Evolutionary conservation across 192 early-diverging fungal species (phyloP).

Genomic region (Podila minutissima): DNA sequence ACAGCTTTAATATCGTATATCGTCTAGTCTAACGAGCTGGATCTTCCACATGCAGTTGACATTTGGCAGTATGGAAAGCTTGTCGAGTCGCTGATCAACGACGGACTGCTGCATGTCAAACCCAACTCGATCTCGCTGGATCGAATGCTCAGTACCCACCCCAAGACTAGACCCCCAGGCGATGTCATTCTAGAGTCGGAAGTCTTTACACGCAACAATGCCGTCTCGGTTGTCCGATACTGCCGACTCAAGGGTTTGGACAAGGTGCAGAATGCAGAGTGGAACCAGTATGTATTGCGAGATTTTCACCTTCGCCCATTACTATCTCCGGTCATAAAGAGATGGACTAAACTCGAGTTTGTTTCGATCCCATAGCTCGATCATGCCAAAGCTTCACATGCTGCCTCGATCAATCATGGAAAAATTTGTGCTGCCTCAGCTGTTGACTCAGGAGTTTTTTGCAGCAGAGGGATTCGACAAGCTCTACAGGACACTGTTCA

Average conservation of each 20-base stretch:
- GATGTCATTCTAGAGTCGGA: constrained; percentile 34
- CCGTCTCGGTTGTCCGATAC: constrained; percentile 40
- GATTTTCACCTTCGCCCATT: neutral
- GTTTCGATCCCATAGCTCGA: constrained; percentile 9
- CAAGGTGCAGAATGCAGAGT: constrained; percentile 35
- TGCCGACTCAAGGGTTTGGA: constrained; percentile 49
- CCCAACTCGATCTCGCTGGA: constrained; percentile 17
- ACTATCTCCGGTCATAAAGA: neutral
- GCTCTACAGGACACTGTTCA: constrained; percentile 41
- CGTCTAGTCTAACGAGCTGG: constrained; percentile 5
- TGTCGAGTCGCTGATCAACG: constrained; percentile 33
- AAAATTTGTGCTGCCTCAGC: constrained; percentile 43
- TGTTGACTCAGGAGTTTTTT: constrained; percentile 51
- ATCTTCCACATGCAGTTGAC: constrained; percentile 25
- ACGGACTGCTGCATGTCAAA: constrained; percentile 30
- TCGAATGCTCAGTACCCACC: constrained; percentile 21
- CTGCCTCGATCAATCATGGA: constrained; percentile 42
- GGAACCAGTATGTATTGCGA: constrained; percentile 30
- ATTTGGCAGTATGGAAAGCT: constrained; percentile 49
- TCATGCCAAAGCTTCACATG: constrained; percentile 37
- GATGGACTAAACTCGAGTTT: too few species aligned
- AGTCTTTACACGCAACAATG: constrained; percentile 27
- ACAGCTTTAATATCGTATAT: neutral
- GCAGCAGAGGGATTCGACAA: constrained; percentile 46
- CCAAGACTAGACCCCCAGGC: constrained; percentile 25